Evolutionary conservation across 331 rosid genomes (phyloP).

Genomic region (Malus hybrid): DNA sequence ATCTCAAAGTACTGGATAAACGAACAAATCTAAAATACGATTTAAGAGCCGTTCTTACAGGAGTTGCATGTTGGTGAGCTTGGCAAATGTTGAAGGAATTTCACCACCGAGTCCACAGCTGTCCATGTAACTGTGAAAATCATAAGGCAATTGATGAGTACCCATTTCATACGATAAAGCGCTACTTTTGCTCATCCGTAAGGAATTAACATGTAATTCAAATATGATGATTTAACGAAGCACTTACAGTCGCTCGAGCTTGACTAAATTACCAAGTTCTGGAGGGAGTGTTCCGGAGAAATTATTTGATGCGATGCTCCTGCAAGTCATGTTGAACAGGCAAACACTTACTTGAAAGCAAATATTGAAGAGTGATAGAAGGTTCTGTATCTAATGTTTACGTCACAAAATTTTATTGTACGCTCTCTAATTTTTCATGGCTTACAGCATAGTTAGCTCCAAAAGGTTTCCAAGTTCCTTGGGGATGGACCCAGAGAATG

Average conservation of each 20-base stretch:
- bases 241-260: slow-evolving; percentile 9
- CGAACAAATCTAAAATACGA: too few species aligned
- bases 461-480: slow-evolving; percentile 30
- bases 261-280: slow-evolving; percentile 21
- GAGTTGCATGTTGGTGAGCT: too few species aligned
- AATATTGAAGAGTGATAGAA: not conserved
- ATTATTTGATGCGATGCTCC: slow-evolving; percentile 8
- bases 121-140: too few species aligned
- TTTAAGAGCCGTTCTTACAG: too few species aligned
- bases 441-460: slow-evolving; percentile 13
- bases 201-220: not conserved
- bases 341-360: not conserved
- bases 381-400: not conserved
- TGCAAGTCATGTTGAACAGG: not conserved
- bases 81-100: too few species aligned
- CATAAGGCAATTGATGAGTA: too few species aligned
- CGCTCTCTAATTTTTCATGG: not conserved
- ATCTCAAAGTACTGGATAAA: not conserved
- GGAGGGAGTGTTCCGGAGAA: slow-evolving; percentile 20
- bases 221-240: not conserved
- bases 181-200: not conserved
- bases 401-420: not conserved
- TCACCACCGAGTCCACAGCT: too few species aligned
- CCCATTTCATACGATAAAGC: not conserved
- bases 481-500: slow-evolving; percentile 22